Percentiles rank a stretch among this genome's conserved stretches.
Evolutionary conservation across 208 protist genomes (phyloP).

Genomic region (Trypanosoma scelopori): DNA sequence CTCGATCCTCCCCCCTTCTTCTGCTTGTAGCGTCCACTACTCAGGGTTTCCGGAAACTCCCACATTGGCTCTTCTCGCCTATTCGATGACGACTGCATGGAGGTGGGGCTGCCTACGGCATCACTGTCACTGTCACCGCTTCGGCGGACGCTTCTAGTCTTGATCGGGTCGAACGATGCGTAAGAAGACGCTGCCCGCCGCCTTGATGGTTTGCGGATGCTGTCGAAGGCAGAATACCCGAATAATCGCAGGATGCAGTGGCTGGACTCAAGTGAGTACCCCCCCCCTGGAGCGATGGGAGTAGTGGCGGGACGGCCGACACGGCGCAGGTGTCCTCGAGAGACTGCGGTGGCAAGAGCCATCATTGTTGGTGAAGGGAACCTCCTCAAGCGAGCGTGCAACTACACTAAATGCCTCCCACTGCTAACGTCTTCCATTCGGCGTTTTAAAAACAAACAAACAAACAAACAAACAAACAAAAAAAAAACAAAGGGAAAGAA

Average conservation of each 20-base stretch:
- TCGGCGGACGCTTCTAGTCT: neutral
- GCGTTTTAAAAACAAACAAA: neutral
- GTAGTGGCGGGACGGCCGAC: too few relatives aligned
- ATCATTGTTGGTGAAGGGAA: too few relatives aligned
- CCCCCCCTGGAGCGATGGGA: neutral
- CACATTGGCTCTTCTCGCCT: constrained; percentile 43
- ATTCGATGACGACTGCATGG: constrained; percentile 50
- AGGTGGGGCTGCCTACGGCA: constrained; percentile 18
- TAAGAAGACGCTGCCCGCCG: neutral
- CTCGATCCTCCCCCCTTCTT: constrained; percentile 53
- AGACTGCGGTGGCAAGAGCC: too few relatives aligned
- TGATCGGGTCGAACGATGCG: neutral
- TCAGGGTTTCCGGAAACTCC: constrained; percentile 73
- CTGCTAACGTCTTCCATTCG: neutral
- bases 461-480: neutral
- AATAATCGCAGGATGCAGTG: constrained; percentile 5
- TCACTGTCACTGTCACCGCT: neutral
- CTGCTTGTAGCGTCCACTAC: constrained; percentile 73
- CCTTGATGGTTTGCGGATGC: constrained; percentile 28
- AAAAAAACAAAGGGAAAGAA: constrained; percentile 1
- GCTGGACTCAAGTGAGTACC: neutral
- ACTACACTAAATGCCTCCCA: too few relatives aligned
- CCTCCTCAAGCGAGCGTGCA: too few relatives aligned
- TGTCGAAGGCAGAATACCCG: constrained; percentile 31
- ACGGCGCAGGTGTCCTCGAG: neutral